Base-by-base conservation (phyloP, 2,329 filamentous ascomycete species). In the Pyrenochaeta sp. region DNA sequence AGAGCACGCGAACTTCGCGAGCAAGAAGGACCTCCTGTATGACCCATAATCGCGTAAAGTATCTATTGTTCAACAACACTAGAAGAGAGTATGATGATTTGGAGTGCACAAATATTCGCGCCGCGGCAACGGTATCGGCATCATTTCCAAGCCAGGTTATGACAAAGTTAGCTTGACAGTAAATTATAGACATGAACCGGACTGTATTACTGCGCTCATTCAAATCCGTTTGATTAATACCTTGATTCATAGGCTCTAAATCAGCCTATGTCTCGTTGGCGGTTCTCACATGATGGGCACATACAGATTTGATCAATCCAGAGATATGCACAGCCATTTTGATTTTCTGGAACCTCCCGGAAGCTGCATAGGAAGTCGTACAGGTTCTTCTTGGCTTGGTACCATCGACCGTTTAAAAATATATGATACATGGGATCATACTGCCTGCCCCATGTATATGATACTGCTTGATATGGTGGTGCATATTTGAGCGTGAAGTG, bases 261-360 rank as follows among this genome's bases (percentile, higher is more conserved):
- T n/a, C n/a, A n/a, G n/a, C n/a, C n/a, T n/a, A n/a, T n/a, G n/a
- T n/a, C n/a, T n/a, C n/a, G n/a, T n/a, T n/a, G n/a, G n/a, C n/a
- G n/a, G n/a, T n/a, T n/a, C n/a, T n/a, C n/a, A n/a, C n/a, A n/a
- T n/a, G n/a, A n/a, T n/a, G n/a, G n/a, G n/a, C n/a, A n/a, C n/a
- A n/a, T n/a, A n/a, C 42, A 45, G 14, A 45, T 33, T 27, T 45
- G 42, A 14, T 45, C 42, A 18, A 41, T 41, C 39, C 39, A 41
- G 20, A 41, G 20, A 14, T 29, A 41, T n/a, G 20, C 23, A n/a
- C 12, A 14, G 12, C 33, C 35, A 10, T 10, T 7, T 10, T 4
- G 2, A 14, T 14, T 37, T 17, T 40, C 37, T n/a, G 20, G 12
- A 23, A 27, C 39, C 6, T 14, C 7, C 15, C 39, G 20, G 11